phyloP scores from a whole-genome alignment of 139 green algal species.

The Ostreobium quekettii region DNA sequence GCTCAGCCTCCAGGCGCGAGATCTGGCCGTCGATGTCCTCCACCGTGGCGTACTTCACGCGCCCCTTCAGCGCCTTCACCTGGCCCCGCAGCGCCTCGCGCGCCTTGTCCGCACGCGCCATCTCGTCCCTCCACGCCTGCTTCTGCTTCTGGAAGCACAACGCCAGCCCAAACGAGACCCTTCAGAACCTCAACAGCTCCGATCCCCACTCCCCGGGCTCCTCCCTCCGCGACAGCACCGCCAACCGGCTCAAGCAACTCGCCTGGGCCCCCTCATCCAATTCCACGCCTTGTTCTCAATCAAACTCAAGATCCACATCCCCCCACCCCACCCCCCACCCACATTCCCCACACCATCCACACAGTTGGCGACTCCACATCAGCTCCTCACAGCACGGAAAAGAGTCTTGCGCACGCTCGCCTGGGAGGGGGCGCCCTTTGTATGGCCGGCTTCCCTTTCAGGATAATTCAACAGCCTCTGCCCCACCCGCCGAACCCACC shows the following conservation, averaged over 20 bases:
- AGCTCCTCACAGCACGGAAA: neutral
- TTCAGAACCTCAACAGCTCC: neutral
- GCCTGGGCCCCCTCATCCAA: no score
- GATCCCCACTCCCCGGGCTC: neutral
- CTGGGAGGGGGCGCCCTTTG: no score
- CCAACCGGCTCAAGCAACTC: neutral
- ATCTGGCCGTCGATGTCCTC: constrained; percentile 14
- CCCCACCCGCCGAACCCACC: neutral
- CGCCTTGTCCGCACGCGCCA: constrained; percentile 1
- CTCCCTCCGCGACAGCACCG: neutral
- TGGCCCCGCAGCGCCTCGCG: neutral
- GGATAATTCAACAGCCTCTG: no score
- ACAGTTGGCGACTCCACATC: no score
- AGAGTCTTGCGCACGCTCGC: neutral
- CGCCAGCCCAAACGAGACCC: neutral
- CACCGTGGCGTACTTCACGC: neutral
- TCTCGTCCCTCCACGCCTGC: constrained; percentile 1
- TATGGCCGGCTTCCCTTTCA: no score
- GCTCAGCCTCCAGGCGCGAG: neutral
- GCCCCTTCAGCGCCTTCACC: neutral
- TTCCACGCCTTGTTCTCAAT: no score
- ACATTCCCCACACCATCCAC: no score
- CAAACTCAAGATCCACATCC: no score
- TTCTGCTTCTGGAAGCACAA: constrained; percentile 9
- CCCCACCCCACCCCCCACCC: no score